Evolutionary conservation across 2,329 filamentous ascomycete species (phyloP), one percentile per base, ranked within the genome.

Genomic region (Fusarium odoratissimum): DNA sequence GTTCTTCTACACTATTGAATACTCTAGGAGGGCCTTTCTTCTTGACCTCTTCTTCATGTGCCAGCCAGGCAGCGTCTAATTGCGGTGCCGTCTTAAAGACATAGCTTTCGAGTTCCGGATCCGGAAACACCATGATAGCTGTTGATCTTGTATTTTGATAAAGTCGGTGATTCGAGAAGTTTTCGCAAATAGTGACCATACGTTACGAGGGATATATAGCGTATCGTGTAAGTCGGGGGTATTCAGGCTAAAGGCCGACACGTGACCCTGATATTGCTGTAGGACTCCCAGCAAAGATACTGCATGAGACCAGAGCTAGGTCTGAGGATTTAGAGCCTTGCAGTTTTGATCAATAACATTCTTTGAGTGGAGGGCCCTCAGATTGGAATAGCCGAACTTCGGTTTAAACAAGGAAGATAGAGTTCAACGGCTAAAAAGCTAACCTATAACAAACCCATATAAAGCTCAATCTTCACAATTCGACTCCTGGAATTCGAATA

Each of bases 41-140:
- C 61, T 72, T 74, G 44, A 70, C 44, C 17, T 78, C 72, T 33
- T 79, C 65, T 69, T 86, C 83, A 71, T 82, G 79, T 30, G 77
- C 75, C 13, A 84, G 64, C 84, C 85, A 87, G 46, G 76, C 80
- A 23, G 80, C 78, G 68, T 85, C 78, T 12, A 85, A 71, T 6
- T 80, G 79, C 12, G 85, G 84, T 11, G 82, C 80, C 10, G 67
- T 69, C 17, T 72, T 38, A 38, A 84, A 77, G 48, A 78, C 70
- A 49, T 81, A 78, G 5, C 48, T 45, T 28, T 74, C 56, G 7
- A 80, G 67, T 8, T 69, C 60, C 8, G 71, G 58, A 21, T 66
- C 67, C 23, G 74, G 71, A 38, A 71, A 67, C 6, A 28, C 10
- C 75, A 77, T 77, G 12, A 16, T 62, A 30, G 6, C 21, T 13